Evolutionary conservation across 768 basidiomycete genomes (phyloP).

Genomic region (Pleurotus tuber-regium): DNA sequence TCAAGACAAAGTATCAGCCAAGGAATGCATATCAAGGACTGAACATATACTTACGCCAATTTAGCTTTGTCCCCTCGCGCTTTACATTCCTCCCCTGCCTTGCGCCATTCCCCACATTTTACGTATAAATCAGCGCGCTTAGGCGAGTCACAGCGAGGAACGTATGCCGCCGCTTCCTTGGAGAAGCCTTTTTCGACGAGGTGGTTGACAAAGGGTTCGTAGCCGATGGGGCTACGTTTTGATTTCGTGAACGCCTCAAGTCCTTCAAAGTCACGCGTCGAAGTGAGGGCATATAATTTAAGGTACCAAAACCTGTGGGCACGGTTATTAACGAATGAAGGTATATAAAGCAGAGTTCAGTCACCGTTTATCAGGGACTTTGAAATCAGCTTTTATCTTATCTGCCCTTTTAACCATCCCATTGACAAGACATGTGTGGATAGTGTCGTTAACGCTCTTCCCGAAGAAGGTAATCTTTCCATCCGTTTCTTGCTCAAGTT

Average conservation of each 20-base stretch:
- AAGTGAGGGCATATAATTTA: constrained; percentile 81
- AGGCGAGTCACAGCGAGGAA: constrained; percentile 80
- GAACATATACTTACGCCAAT: constrained; percentile 64
- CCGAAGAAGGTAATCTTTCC: constrained; percentile 82
- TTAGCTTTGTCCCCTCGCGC: constrained; percentile 82
- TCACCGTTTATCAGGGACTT: constrained; percentile 92
- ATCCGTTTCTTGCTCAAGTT: constrained; percentile 82
- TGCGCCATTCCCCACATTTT: constrained; percentile 85
- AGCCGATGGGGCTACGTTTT: constrained; percentile 92
- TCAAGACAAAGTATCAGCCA: constrained; percentile 13
- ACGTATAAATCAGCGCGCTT: constrained; percentile 86
- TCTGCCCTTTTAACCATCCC: constrained; percentile 88
- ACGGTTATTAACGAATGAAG: constrained; percentile 5
- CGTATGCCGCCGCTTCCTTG: constrained; percentile 76
- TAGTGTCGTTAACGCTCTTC: constrained; percentile 82
- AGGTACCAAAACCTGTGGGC: constrained; percentile 84
- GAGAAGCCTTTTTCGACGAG: constrained; percentile 70
- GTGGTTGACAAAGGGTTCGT: constrained; percentile 84
- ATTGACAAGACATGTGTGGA: constrained; percentile 72
- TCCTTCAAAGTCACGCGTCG: constrained; percentile 80
- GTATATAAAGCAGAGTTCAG: constrained; percentile 16
- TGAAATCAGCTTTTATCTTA: constrained; percentile 85
- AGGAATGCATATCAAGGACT: constrained; percentile 5
- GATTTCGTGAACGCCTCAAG: constrained; percentile 85
- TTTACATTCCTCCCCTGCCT: constrained; percentile 87